Percentiles rank a stretch among this genome's conserved stretches.
phyloP scores from a whole-genome alignment of 805 yeast genomes.

The Pichia deserticola region DNA sequence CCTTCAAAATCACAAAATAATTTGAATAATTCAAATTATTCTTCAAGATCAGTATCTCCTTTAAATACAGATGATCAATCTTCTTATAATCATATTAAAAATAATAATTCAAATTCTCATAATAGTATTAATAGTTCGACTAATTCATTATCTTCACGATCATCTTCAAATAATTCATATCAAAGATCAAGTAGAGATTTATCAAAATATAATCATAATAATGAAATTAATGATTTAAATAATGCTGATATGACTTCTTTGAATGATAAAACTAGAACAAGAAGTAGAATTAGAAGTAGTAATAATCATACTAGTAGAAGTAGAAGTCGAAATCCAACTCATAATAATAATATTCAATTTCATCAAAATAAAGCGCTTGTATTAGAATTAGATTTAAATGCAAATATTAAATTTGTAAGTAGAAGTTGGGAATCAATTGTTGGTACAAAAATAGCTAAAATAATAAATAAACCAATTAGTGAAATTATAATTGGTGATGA shows the following conservation, averaged over 20 bases:
- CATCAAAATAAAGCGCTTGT: slow-evolving; percentile 43
- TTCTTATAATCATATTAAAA: no score
- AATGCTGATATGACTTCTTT: neutral
- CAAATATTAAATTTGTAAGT: slow-evolving; percentile 68
- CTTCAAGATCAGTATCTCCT: slow-evolving; percentile 6
- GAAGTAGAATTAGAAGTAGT: neutral
- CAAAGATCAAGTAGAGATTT: no score
- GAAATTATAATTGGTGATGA: slow-evolving; percentile 58
- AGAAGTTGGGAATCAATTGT: slow-evolving; percentile 74
- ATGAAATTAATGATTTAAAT: no score
- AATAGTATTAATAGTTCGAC: no score
- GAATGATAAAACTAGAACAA: neutral
- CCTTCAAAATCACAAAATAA: neutral
- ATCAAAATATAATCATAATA: no score
- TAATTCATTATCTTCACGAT: no score
- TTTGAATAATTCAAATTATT: neutral
- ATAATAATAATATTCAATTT: neutral
- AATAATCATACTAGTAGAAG: neutral
- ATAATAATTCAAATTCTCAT: no score
- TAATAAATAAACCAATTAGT: slow-evolving; percentile 51
- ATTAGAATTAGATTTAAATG: slow-evolving; percentile 74
- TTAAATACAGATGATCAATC: neutral
- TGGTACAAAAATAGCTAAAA: slow-evolving; percentile 53
- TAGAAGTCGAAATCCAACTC: neutral
- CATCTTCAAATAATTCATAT: no score